Base-by-base conservation (phyloP, 805 yeast species). In the Candida pini region DNA sequence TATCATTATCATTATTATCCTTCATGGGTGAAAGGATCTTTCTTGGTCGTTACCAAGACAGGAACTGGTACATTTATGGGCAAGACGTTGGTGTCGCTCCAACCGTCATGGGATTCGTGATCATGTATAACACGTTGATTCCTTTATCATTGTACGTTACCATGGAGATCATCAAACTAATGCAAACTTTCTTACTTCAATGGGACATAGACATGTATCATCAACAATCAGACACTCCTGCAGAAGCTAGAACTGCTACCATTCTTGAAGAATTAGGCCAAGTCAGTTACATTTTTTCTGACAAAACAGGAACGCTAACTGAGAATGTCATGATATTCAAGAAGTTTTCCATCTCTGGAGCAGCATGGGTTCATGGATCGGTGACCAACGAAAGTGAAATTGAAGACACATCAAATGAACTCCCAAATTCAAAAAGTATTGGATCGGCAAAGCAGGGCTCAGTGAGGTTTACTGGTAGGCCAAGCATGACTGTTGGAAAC, bases 221-320 rank as follows among this genome's bases (percentile, higher is more conserved):
- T 54, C 68, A 67, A 13, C 82, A 76, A 21, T 72, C 87, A 6
- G 76, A 92, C 50, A 92, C 96, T 0, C 96, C 95, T 0, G 90
- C 96, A 31, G 96, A 85, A 48, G 94, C 96, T 0, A 79, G 90
- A 54, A 89, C 97, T 0, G 96, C 97, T 0, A 85, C 97, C 0
- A 87, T 92, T 45, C 71, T 92, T 44, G 99, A 92, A 56, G 98
- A 92, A 60, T 66, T 92, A 48, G 99, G 99, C 3, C 99, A 92
- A 56, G 97, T 94, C 1, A 81, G 95, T 31, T 89, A 90, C 53
- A 73, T 92, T 3, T 92, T 92, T 56, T 84, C 96, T 40, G 99
- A 92, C 60, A 92, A 92, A 58, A 92, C 98, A 0, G 99, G 99
- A 8, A 92, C 99, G 0, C 69, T 92, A 41, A 92, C 99, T 1